phyloP scores from a whole-genome alignment of 2,329 filamentous ascomycete species.

The Monosporascus sp. region DNA sequence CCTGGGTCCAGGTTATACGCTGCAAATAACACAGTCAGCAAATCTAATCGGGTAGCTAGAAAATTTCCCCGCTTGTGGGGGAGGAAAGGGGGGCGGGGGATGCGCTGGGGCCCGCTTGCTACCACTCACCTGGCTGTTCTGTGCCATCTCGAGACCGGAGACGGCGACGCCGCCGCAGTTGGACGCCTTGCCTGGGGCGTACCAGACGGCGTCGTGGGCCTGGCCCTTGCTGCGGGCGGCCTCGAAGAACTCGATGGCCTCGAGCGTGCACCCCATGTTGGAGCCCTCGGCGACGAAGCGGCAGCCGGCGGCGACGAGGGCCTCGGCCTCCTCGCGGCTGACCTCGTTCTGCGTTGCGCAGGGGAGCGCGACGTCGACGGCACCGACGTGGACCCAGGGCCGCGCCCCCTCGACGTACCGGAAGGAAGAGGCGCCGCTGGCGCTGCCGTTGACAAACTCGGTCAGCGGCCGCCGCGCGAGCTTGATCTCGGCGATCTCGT shows the following conservation, averaged over 20 bases:
- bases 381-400: conserved; percentile 86
- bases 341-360: conserved; percentile 98
- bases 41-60: no score
- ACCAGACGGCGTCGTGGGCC: conserved; percentile 75
- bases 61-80: no score
- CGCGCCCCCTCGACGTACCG: conserved; percentile 83
- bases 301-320: conserved; percentile 69
- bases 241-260: conserved; percentile 92
- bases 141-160: conserved; percentile 96
- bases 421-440: conserved; percentile 64
- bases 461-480: conserved; percentile 78
- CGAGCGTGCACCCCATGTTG: conserved; percentile 98
- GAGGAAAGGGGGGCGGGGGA: neutral
- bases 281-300: conserved; percentile 92
- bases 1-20: conserved; percentile 76
- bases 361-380: conserved; percentile 87
- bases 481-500: conserved; percentile 79
- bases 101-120: neutral
- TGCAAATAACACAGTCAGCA: conserved; percentile 20
- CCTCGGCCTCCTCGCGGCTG: conserved; percentile 81
- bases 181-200: conserved; percentile 93
- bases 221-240: conserved; percentile 61
- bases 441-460: conserved; percentile 55
- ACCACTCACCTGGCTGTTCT: conserved; percentile 65
- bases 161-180: conserved; percentile 98